Evolutionary conservation across 2,329 filamentous ascomycete species (phyloP).

Genomic region (Corinectria fuckeliana): DNA sequence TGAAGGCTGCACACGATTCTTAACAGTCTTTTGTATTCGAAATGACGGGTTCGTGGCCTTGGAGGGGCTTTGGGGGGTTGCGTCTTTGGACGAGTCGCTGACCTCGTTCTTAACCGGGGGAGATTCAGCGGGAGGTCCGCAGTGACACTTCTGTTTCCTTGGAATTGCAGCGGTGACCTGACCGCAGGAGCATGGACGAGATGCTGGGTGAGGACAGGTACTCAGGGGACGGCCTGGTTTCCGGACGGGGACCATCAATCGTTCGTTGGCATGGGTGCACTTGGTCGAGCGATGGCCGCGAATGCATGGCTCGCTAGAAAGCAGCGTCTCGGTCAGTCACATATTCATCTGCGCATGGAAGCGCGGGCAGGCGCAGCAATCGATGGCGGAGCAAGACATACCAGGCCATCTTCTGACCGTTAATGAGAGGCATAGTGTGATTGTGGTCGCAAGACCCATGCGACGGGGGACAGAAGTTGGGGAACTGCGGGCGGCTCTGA

Average conservation of each 20-base stretch:
- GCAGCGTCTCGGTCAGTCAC: constrained; percentile 21
- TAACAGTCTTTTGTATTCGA: constrained; percentile 55
- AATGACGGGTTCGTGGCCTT: constrained; percentile 44
- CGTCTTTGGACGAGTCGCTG: constrained; percentile 33
- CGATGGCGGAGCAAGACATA: constrained; percentile 50
- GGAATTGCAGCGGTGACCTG: constrained; percentile 70
- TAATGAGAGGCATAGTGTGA: constrained; percentile 68
- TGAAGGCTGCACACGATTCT: constrained; percentile 34
- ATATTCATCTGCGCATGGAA: neutral
- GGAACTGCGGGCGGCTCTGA: constrained; percentile 13
- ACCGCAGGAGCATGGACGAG: constrained; percentile 66
- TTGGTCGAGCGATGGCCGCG: constrained; percentile 78
- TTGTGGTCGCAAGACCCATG: constrained; percentile 21
- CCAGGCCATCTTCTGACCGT: constrained; percentile 78
- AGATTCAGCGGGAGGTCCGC: constrained; percentile 46
- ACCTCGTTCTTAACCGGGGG: constrained; percentile 32
- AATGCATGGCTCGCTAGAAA: constrained; percentile 71
- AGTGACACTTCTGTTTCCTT: constrained; percentile 62
- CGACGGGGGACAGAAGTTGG: constrained; percentile 24
- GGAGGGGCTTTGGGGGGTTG: constrained; percentile 41
- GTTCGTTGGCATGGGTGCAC: constrained; percentile 72
- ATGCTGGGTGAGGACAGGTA: constrained; percentile 70
- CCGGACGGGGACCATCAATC: constrained; percentile 72
- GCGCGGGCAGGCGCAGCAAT: neutral
- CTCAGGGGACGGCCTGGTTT: constrained; percentile 76